Evolutionary conservation across 441 rosid species (phyloP), one percentile per base, ranked within the genome.

Genomic region (Adansonia gregorii): DNA sequence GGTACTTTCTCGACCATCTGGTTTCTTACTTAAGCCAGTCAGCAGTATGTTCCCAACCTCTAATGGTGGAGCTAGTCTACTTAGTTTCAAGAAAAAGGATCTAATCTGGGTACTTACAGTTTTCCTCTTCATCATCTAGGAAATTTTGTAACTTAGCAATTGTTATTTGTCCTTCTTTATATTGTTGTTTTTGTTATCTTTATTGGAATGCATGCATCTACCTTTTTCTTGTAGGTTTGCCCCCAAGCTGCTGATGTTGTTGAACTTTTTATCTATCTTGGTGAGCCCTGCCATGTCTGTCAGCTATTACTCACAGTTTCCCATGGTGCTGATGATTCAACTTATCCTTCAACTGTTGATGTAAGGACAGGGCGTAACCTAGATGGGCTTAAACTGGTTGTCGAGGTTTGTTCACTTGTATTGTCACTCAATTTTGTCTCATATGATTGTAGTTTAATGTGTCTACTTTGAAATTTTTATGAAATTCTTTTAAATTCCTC

Each of bases 281-380:
- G 92, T 70, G 98, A 96, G 82, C 98, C 98, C 79, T 94, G 99
- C 85, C 99, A 96, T 83, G 96, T 92, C 74, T 94, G 97, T 78
- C 96, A 96, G 88, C 94, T 94, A 84, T 94, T 94, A 79, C 86
- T 96, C 67, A 89, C 98, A 24, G 81, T 93, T 76, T 88, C 96
- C 10, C 98, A 96, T 78, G 98, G 99, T 82, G 92, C 93, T 71
- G 97, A 96, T 87, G 98, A 92, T 88, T 89, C 90, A 74, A 92
- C 97, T 70, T 90, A 74, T 85, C 99, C 99, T 46, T 90, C 91
- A 76, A 85, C 94, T 20, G 92, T 94, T 81, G 98, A 93, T 84
- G 95, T 96, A 82, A 90, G 92, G 87, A 90, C 94, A 63, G 99
- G 98, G 80, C 91, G 93, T 76, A 75, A 82, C 83, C 79, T 93